phyloP scores from a whole-genome alignment of 106 monocot genomes.

The Hemerocallis citrina region DNA sequence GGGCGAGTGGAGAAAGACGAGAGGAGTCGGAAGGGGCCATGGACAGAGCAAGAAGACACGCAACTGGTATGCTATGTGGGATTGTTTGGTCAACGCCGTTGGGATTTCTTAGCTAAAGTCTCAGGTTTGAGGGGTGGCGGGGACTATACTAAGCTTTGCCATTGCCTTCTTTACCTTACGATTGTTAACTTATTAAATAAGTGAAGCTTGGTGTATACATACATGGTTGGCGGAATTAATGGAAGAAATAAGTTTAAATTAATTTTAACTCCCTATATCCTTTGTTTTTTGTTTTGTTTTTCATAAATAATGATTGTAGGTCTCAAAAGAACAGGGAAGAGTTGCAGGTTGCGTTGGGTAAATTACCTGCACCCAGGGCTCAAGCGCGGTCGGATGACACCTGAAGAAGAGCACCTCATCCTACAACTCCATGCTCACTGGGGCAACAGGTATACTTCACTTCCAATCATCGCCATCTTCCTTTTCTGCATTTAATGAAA shows the following conservation, averaged over 20 bases:
- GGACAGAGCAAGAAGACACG: constrained; percentile 84
- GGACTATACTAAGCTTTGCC: constrained; percentile 6
- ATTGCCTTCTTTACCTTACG: too few relatives aligned
- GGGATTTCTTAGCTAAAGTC: constrained; percentile 91
- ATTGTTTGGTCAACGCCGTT: constrained; percentile 82
- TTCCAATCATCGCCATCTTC: too few relatives aligned
- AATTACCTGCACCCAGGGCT: constrained; percentile 70
- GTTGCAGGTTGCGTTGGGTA: constrained; percentile 67
- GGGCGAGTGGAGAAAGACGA: constrained; percentile 32
- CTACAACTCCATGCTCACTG: constrained; percentile 62
- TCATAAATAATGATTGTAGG: constrained; percentile 37
- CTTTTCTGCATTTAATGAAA: too few relatives aligned
- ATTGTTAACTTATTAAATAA: too few relatives aligned
- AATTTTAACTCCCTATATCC: neutral
- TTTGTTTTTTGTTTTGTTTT: too few relatives aligned
- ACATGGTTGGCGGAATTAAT: too few relatives aligned
- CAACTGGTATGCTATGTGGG: constrained; percentile 69
- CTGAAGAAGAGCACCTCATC: constrained; percentile 58
- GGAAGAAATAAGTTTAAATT: too few relatives aligned
- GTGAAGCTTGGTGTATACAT: too few relatives aligned
- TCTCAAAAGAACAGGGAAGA: constrained; percentile 74
- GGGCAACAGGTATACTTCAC: constrained; percentile 59
- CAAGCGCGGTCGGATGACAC: constrained; percentile 64
- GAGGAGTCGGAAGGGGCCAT: constrained; percentile 58
- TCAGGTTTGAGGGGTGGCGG: constrained; percentile 79